Evolutionary conservation across 2,329 filamentous ascomycete species (phyloP).

Genomic region (Aureobasidium sp.): DNA sequence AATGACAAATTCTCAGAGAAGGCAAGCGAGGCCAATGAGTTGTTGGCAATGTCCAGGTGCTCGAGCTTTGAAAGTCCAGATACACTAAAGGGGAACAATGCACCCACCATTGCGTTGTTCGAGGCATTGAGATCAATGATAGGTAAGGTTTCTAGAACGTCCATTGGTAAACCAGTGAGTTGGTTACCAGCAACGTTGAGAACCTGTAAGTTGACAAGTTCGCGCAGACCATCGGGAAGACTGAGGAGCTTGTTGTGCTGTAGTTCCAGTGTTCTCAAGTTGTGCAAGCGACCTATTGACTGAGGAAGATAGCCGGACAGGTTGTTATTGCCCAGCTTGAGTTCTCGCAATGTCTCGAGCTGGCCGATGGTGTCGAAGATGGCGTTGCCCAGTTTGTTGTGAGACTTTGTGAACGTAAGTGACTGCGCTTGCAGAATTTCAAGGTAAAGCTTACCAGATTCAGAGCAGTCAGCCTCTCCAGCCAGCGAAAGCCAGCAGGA

Average conservation of each 20-base stretch:
- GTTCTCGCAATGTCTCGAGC: conserved; percentile 64
- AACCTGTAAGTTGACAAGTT: conserved; percentile 61
- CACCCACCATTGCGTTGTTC: conserved; percentile 71
- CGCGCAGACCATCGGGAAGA: conserved; percentile 61
- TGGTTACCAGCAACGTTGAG: conserved; percentile 77
- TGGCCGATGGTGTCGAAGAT: conserved; percentile 67
- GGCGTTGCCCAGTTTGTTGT: conserved; percentile 70
- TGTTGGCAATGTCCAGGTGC: conserved; percentile 68
- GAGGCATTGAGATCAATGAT: conserved; percentile 66
- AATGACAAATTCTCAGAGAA: conserved; percentile 50
- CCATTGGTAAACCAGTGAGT: conserved; percentile 64
- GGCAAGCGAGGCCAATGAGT: conserved; percentile 55
- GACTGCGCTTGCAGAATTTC: neutral
- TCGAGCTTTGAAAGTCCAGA: conserved; percentile 52
- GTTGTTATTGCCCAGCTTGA: conserved; percentile 74
- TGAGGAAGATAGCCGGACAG: conserved; percentile 61
- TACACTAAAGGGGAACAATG: conserved; percentile 60
- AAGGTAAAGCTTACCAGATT: conserved; percentile 50
- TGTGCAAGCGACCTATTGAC: conserved; percentile 55
- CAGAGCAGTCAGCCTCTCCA: conserved; percentile 68
- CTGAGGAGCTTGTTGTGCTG: conserved; percentile 70
- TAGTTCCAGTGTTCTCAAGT: conserved; percentile 74
- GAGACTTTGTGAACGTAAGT: conserved; percentile 48
- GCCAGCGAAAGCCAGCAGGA: conserved; percentile 66
- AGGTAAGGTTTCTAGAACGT: conserved; percentile 58